Conservation (phyloP, 306 rosid genomes). For the Bauhinia variegata region DNA sequence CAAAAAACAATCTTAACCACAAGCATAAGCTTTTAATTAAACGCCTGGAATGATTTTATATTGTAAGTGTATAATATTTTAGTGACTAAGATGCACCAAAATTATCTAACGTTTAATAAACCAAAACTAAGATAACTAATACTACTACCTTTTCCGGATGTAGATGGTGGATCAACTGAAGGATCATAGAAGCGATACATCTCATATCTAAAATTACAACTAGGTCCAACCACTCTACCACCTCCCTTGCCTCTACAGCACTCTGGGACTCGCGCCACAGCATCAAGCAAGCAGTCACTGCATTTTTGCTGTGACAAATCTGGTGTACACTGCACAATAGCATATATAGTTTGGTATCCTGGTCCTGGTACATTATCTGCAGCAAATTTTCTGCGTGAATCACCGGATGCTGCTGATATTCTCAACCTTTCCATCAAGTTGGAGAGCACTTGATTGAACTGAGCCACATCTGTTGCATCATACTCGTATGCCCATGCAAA, state of each 20-base stretch:
- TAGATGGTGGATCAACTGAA: no score
- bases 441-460: neutral
- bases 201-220: slow-evolving; percentile 20
- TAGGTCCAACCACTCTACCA: slow-evolving; percentile 3
- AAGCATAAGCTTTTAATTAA: no score
- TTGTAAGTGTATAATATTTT: no score
- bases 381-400: neutral
- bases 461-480: slow-evolving; percentile 4
- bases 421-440: neutral
- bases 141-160: neutral
- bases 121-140: no score
- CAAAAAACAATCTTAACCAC: no score
- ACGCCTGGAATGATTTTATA: no score
- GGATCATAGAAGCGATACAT: neutral
- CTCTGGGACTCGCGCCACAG: neutral
- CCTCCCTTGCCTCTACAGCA: slow-evolving; percentile 6
- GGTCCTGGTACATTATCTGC: neutral
- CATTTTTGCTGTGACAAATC: slow-evolving; percentile 21
- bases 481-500: neutral
- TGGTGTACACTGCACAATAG: slow-evolving; percentile 37
- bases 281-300: slow-evolving; percentile 14
- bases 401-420: neutral
- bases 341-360: neutral
- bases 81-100: no score
- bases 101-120: no score